Percentiles rank a stretch among this genome's conserved stretches.
Evolutionary conservation across 23 red algal genomes (phyloP).

Genomic region (Agarophyton chilense): DNA sequence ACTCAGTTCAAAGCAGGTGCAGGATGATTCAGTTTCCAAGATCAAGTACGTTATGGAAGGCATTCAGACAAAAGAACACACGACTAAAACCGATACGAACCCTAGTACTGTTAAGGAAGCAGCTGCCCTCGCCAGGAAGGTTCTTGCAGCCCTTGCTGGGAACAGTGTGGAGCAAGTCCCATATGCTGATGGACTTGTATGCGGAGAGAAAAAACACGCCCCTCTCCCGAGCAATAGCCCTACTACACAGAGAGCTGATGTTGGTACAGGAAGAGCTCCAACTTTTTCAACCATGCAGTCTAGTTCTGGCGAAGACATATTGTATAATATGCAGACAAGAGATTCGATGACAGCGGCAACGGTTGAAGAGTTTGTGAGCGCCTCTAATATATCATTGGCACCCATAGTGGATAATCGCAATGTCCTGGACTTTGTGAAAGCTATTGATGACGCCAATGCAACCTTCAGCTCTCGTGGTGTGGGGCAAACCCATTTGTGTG

Average conservation of each 20-base stretch:
- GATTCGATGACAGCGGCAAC: not conserved
- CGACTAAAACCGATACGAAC: not conserved
- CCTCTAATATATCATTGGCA: not conserved
- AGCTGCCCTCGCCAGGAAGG: not conserved
- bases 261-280: not conserved
- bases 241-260: not conserved
- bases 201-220: not conserved
- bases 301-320: not conserved
- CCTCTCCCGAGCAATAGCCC: not conserved
- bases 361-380: not conserved
- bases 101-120: not conserved
- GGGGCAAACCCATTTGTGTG: not conserved
- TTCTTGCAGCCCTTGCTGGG: not conserved
- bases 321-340: not conserved
- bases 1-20: not conserved
- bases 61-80: not conserved
- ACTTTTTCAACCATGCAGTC: not conserved
- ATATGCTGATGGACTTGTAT: not conserved
- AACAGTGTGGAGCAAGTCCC: not conserved
- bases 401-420: not conserved
- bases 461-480: not conserved
- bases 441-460: conserved; percentile 7
- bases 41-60: not conserved
- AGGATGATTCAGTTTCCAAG: not conserved
- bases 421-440: not conserved